phyloP scores from a whole-genome alignment of 2,329 filamentous ascomycete species.

The Dothideomycetes sp. region DNA sequence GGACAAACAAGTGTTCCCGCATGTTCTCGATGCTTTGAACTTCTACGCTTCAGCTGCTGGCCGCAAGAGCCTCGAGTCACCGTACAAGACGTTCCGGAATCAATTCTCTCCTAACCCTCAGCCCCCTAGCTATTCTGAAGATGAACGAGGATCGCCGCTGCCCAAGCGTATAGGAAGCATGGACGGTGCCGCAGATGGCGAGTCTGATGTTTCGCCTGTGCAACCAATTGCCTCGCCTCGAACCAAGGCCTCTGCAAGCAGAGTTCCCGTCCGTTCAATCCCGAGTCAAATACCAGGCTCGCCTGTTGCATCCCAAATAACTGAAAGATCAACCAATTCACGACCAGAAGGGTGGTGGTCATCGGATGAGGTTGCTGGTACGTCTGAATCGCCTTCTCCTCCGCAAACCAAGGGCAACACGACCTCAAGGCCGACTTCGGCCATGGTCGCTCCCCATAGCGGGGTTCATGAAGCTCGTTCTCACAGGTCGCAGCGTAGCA shows the following conservation, averaged over 20 bases:
- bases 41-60: slow-evolving; percentile 35
- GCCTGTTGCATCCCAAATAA: slow-evolving; percentile 4
- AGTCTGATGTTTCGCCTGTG: neutral
- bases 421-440: neutral
- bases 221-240: no score
- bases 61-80: slow-evolving; percentile 4
- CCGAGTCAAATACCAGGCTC: no score
- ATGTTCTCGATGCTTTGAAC: slow-evolving; percentile 82
- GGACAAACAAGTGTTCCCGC: slow-evolving; percentile 72
- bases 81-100: slow-evolving; percentile 6
- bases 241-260: no score
- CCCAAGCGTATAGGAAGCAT: neutral
- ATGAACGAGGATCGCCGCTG: slow-evolving; percentile 5
- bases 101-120: slow-evolving; percentile 4
- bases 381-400: slow-evolving; percentile 6
- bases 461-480: neutral
- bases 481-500: slow-evolving; percentile 8
- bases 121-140: slow-evolving; percentile 9
- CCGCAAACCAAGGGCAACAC: neutral
- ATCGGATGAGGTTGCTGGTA: slow-evolving; percentile 5
- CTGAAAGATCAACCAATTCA: slow-evolving; percentile 7
- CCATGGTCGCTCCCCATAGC: neutral
- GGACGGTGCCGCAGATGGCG: neutral
- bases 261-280: neutral
- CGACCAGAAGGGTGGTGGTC: slow-evolving; percentile 9